Conservation (phyloP, 306 rosid species). For the Myrica gale region DNA sequence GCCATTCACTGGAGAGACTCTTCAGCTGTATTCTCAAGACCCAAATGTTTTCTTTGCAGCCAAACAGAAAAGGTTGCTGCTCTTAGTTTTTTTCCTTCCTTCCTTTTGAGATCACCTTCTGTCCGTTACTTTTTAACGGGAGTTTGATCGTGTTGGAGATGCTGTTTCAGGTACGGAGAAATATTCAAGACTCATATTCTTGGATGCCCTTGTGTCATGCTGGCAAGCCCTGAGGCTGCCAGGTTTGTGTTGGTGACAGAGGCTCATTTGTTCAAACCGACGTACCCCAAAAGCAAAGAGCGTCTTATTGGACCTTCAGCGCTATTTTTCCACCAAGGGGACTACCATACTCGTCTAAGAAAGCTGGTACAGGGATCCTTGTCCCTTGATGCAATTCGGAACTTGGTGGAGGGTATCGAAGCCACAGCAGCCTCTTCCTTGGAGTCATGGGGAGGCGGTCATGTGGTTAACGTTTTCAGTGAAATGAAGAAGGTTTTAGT, state of each 20-base stretch:
- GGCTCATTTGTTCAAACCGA: conserved; percentile 80
- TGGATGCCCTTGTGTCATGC: conserved; percentile 83
- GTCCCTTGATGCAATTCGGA: conserved; percentile 47
- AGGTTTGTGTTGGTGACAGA: conserved; percentile 73
- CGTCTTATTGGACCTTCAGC: conserved; percentile 76
- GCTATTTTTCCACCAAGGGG: conserved; percentile 76
- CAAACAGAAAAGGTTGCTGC: conserved; percentile 65
- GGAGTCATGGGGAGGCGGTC: conserved; percentile 44
- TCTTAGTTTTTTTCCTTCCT: not conserved
- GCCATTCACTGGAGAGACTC: conserved; percentile 89
- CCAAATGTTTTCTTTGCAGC: conserved; percentile 64
- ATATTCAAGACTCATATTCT: conserved; percentile 83
- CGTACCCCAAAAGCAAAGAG: conserved; percentile 89
- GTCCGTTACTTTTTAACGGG: not conserved
- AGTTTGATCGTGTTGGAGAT: conserved; percentile 11
- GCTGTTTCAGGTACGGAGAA: conserved; percentile 65
- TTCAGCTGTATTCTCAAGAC: conserved; percentile 71
- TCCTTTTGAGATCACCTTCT: too few species aligned
- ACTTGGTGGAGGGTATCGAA: conserved; percentile 55
- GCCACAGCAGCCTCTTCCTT: conserved; percentile 49
- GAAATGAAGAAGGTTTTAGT: conserved; percentile 76
- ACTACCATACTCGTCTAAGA: conserved; percentile 60
- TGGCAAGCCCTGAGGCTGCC: conserved; percentile 86
- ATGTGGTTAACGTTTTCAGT: conserved; percentile 54
- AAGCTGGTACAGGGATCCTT: conserved; percentile 67